Base-by-base conservation (phyloP, 2,329 filamentous ascomycete species). In the Scytalidium lignicola region DNA sequence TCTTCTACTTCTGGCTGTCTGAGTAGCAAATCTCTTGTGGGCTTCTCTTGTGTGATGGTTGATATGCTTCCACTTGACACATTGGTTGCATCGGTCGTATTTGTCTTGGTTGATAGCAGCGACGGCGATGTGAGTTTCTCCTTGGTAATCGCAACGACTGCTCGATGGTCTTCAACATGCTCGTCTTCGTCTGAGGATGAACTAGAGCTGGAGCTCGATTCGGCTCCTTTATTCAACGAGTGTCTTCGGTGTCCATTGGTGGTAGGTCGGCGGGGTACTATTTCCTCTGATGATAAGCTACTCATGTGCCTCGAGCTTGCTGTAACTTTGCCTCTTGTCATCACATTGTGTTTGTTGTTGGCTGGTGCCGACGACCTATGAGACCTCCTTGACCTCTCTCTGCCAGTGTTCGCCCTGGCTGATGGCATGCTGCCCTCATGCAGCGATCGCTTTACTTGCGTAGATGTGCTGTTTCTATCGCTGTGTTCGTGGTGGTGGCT, bases 21-120 rank as follows among this genome's bases (percentile, higher is more conserved):
- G 8, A 39, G 9, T 42, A 20, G 54, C 41, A 49, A 48, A 44
- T 50, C 53, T 55, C 55, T 61, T 9, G 46, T 57, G 8, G 62
- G 57, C 10, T 64, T 64, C n/a, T 56, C 53, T 46, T 64, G 66
- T 3, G 67, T 72, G 19, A 71, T 60, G 3, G 70, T 73, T 8
- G 70, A 69, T 50, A 64, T 65, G 52, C 70, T 73, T 26, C 66
- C 68, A 49, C 65, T 71, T 8, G 71, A 72, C 44, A 64, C 64
- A 47, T 61, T 65, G 2, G 65, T 65, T 20, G 55, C 54, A 1
- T 57, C 58, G 1, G 65, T 60, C 9, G 62, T 41, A 32, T 55
- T 58, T 4, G 65, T 67, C 6, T 63, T 47, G 22, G 56, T 58
- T 2, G 65, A 67, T n/a, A 63, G 48, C 18, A 60, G 56, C 9